These are phyloP conservation scores for Sporisorium scitamineum DNA, from an alignment of 1,284 basidiomycete species.

Conservation along the genomic window DNA sequence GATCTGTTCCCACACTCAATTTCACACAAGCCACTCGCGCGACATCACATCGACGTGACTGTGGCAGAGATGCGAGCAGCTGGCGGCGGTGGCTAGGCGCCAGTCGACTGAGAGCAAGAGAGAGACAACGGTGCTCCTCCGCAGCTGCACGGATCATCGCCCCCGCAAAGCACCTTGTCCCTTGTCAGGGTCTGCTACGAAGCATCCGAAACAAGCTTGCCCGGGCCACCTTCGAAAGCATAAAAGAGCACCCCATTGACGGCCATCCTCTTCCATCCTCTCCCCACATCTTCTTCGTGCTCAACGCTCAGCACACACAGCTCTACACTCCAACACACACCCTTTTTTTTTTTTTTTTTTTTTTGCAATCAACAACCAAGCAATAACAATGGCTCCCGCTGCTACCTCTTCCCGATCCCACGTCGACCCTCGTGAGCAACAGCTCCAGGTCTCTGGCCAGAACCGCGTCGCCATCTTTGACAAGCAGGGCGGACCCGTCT, in stretches of 20 bases:
- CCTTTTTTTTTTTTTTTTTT: too few relatives aligned
- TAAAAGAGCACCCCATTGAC: conserved; percentile 3
- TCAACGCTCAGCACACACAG: not conserved
- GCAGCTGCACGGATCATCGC: conserved; percentile 9
- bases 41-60: conserved; percentile 2
- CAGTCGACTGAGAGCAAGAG: not conserved
- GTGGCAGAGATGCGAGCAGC: not conserved
- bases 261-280: not conserved
- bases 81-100: not conserved
- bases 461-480: conserved; percentile 57
- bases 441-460: conserved; percentile 45
- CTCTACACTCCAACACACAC: not conserved
- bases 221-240: not conserved
- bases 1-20: not conserved
- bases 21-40: not conserved
- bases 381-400: conserved; percentile 41
- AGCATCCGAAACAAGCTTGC: not conserved
- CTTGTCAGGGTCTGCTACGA: not conserved
- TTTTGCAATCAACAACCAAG: not conserved
- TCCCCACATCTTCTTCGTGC: not conserved
- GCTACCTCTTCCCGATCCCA: conserved; percentile 29
- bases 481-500: conserved; percentile 58
- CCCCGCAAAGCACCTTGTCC: not conserved
- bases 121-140: not conserved
- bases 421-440: conserved; percentile 51